These are phyloP conservation scores for Oryza glaberrima DNA, from an alignment of 176 grass and related monocot genomes.

Conservation along the genomic window DNA sequence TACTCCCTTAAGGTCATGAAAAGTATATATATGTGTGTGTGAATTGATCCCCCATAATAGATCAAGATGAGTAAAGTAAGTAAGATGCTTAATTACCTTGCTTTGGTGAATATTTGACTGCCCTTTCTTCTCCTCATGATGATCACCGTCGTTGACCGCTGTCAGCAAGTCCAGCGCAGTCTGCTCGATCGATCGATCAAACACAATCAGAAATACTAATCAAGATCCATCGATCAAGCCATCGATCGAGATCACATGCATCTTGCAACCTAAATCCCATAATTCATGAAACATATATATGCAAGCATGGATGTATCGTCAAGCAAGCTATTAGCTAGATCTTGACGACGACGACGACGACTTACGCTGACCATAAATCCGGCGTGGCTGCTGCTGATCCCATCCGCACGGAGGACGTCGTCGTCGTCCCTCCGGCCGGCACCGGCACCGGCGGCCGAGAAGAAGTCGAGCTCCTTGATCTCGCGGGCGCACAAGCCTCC, in stretches of 20 bases:
- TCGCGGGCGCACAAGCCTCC: not conserved
- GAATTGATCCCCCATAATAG: not conserved
- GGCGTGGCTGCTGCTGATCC: not conserved
- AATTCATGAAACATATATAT: too few relatives aligned
- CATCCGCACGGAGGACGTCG: not conserved
- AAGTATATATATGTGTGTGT: not conserved
- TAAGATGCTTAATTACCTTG: not conserved
- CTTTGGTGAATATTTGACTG: not conserved
- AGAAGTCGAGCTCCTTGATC: conserved; percentile 59
- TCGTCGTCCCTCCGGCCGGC: too few relatives aligned
- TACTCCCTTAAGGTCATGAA: too few relatives aligned
- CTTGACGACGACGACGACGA: not conserved
- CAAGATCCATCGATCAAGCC: not conserved
- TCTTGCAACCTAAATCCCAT: too few relatives aligned
- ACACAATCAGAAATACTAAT: not conserved
- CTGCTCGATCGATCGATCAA: not conserved
- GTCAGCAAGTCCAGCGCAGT: conserved; percentile 49
- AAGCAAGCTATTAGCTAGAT: too few relatives aligned
- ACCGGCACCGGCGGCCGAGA: not conserved
- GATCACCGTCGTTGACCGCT: conserved; percentile 10
- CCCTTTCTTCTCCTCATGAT: not conserved
- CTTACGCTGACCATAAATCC: conserved; percentile 50
- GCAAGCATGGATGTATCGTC: too few relatives aligned
- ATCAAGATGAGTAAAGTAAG: not conserved
- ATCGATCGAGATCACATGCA: too few relatives aligned